Evolutionary conservation across 495 filamentous ascomycete genomes (phyloP).

Genomic region (Glonium stellatum): DNA sequence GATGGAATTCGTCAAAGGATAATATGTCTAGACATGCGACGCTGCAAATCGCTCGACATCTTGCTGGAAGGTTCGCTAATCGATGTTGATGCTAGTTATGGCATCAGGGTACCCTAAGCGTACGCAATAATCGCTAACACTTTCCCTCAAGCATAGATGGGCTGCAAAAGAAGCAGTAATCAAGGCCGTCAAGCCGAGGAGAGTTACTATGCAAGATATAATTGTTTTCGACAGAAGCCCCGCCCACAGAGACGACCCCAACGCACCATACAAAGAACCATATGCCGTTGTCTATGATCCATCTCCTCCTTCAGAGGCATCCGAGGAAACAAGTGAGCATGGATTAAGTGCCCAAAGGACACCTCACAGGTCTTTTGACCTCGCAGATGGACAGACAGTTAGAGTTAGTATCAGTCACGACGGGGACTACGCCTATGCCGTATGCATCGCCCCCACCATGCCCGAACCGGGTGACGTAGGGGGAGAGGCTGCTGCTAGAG

Average conservation of each 20-base stretch:
- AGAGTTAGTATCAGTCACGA: conserved; percentile 5
- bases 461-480: background rate
- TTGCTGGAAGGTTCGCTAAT: background rate
- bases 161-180: conserved; percentile 8
- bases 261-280: no score
- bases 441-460: conserved; percentile 1
- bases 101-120: background rate
- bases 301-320: no score
- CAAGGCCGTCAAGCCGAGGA: conserved; percentile 1
- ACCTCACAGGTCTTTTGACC: background rate
- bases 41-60: background rate
- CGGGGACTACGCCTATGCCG: background rate
- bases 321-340: background rate
- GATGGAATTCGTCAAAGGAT: background rate
- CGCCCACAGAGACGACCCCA: no score
- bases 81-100: background rate
- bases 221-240: no score
- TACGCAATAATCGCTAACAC: background rate
- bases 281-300: no score
- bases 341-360: background rate
- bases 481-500: background rate
- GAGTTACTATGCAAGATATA: background rate
- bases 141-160: background rate
- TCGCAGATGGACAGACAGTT: background rate
- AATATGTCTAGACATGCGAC: background rate